Evolutionary conservation across 2,329 filamentous ascomycete species (phyloP).

Genomic region (Hypocrella siamensis): DNA sequence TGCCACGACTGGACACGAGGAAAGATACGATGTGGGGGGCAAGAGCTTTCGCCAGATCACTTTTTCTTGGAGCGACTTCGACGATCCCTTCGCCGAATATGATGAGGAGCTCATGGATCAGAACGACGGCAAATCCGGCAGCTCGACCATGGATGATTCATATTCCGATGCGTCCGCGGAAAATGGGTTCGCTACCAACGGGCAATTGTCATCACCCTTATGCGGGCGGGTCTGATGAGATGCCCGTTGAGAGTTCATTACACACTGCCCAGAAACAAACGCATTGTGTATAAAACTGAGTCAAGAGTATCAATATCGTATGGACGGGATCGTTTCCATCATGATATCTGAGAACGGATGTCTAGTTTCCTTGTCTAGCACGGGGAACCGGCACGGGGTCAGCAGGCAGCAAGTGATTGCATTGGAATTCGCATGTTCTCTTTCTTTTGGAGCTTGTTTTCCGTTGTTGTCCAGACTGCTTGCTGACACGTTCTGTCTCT

Average conservation of each 20-base stretch:
- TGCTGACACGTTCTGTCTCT: slow-evolving; percentile 23
- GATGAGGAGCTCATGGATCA: slow-evolving; percentile 20
- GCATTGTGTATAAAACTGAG: too few species aligned
- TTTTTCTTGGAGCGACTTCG: slow-evolving; percentile 9
- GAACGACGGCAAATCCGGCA: neutral
- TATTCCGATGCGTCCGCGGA: slow-evolving; percentile 8
- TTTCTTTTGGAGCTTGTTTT: slow-evolving; percentile 6
- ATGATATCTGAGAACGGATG: too few species aligned
- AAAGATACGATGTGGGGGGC: too few species aligned
- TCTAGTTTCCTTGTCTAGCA: too few species aligned
- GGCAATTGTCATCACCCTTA: slow-evolving; percentile 6
- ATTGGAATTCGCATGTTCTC: neutral
- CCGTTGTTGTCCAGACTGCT: slow-evolving; percentile 14
- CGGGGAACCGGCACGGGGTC: too few species aligned
- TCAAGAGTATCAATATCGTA: too few species aligned
- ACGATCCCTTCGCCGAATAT: slow-evolving; percentile 20
- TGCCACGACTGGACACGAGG: slow-evolving; percentile 5
- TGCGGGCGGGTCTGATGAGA: too few species aligned
- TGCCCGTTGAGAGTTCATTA: too few species aligned
- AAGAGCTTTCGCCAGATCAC: slow-evolving; percentile 15
- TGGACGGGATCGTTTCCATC: too few species aligned
- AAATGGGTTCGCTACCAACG: slow-evolving; percentile 9
- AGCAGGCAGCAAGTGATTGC: too few species aligned
- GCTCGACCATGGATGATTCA: slow-evolving; percentile 2
- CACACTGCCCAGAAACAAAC: too few species aligned